A percentile compares a stretch with the other conserved stretches of the same genome.
Evolutionary conservation across 805 yeast species (phyloP).

Genomic region (Candida insectalens): DNA sequence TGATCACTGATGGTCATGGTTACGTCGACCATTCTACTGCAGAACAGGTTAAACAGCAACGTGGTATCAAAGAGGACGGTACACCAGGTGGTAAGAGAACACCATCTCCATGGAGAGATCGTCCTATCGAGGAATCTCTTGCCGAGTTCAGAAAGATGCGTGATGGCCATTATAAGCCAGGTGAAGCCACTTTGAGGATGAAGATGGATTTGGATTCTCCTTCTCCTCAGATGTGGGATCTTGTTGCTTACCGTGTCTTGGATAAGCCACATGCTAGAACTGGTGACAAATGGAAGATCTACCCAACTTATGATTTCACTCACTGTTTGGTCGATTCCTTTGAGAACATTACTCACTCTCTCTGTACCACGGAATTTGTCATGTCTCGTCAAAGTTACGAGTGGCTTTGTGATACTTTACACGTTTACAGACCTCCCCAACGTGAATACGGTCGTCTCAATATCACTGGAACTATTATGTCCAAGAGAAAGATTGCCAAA

Average conservation of each 20-base stretch:
- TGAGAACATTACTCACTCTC: conserved; percentile 91
- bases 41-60: conserved; percentile 79
- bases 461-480: conserved; percentile 86
- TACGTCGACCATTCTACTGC: conserved; percentile 92
- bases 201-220: conserved; percentile 86
- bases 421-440: conserved; percentile 96
- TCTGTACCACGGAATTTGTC: conserved; percentile 93
- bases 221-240: conserved; percentile 99
- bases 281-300: conserved; percentile 94
- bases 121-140: conserved; percentile 66
- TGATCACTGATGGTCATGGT: conserved; percentile 63
- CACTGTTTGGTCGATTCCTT: conserved; percentile 98
- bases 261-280: conserved; percentile 93
- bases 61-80: conserved; percentile 90
- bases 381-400: conserved; percentile 92
- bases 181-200: conserved; percentile 94
- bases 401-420: conserved; percentile 94
- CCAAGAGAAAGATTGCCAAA: conserved; percentile 93
- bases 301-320: conserved; percentile 97
- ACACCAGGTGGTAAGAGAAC: conserved; percentile 87
- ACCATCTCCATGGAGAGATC: conserved; percentile 69
- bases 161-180: conserved; percentile 79
- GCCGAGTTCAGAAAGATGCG: conserved; percentile 82
- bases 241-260: conserved; percentile 92
- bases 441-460: conserved; percentile 97